These are phyloP conservation scores for Populus simonii DNA, from an alignment of 345 rosid genomes.

Conservation along the genomic window DNA sequence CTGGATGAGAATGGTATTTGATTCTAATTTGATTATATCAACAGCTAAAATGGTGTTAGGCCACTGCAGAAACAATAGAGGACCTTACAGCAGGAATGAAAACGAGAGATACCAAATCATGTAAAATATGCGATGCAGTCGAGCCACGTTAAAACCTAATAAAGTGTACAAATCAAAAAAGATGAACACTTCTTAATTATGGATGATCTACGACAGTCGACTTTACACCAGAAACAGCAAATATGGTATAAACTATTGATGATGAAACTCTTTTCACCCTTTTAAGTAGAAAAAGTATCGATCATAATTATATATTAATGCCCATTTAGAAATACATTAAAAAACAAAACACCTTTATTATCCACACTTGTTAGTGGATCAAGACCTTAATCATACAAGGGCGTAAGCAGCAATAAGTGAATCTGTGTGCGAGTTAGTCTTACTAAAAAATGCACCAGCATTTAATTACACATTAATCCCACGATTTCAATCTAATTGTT, in stretches of 20 bases:
- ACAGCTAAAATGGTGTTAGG: not conserved
- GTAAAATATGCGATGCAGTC: not conserved
- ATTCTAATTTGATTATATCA: not conserved
- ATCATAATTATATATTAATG: not conserved
- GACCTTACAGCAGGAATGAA: not conserved
- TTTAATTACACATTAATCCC: conserved; percentile 6
- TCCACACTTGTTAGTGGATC: conserved; percentile 48
- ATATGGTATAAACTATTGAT: not conserved
- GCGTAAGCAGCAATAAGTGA: conserved; percentile 31
- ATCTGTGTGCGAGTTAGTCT: conserved; percentile 10
- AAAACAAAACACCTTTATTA: conserved; percentile 23
- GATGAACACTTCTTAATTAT: not conserved
- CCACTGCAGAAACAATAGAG: too few species aligned
- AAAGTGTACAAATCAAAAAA: not conserved
- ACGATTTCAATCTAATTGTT: not conserved
- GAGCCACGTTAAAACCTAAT: too few species aligned
- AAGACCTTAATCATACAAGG: conserved; percentile 34
- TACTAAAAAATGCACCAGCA: conserved; percentile 25
- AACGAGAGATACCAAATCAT: not conserved
- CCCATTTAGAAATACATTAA: conserved; percentile 3
- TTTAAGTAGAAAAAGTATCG: not conserved
- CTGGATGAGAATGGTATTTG: too few species aligned
- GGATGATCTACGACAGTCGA: conserved; percentile 4
- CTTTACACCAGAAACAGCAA: not conserved
- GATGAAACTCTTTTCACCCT: not conserved